Base-by-base conservation (phyloP, 73 alveolate genomes). In the Paraurostyla sp. region DNA sequence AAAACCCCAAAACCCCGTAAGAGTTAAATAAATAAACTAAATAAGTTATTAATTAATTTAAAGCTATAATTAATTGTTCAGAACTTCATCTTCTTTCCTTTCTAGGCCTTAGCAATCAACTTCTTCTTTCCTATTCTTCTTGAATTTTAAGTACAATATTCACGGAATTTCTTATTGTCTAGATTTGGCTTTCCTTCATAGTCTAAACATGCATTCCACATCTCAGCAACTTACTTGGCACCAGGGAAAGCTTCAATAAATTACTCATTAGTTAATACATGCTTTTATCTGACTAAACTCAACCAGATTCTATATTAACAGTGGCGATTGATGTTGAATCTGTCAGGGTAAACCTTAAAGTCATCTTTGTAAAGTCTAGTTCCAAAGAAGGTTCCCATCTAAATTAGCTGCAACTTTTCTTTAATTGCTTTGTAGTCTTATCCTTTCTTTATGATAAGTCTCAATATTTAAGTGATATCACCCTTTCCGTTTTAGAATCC, bases 241-340 rank as follows among this genome's bases (percentile, higher is more conserved):
- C 30, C 52, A 9, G 87, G 87, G 87, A 73, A 73, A 4, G 42
- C 3, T 6, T 73, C 71, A 27, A 73, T 43, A 50, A 23, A 73
- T 9, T 73, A 68, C 9, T 73, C 68, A 50, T 73, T n/a, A 30
- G 87, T 48, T 23, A 73, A 18, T 30, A 43, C 56, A 13, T 73
- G 2, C 71, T 45, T 45, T 22, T 48, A 15, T 23, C 56, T 45
- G 38, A 73, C 87, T 16, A 73, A 30, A 22, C 23, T 43, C 22
- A 73, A 11, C 71, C 71, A 73, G 3, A 73, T 1, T 45, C 33
- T 2, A 30, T 45, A 73, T 33, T 43, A 3, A 9, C 22, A 7
- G 2, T 1, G 6, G 9, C 42, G 9, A 30, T 56, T 2, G 11
- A 38, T 4, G 25, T 22, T 3, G 52, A 42, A 48, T 6, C 29